Evolutionary conservation across 2,329 filamentous ascomycete genomes (phyloP), one percentile per base, ranked within the genome.

Genomic region (Calonectria crousiana): DNA sequence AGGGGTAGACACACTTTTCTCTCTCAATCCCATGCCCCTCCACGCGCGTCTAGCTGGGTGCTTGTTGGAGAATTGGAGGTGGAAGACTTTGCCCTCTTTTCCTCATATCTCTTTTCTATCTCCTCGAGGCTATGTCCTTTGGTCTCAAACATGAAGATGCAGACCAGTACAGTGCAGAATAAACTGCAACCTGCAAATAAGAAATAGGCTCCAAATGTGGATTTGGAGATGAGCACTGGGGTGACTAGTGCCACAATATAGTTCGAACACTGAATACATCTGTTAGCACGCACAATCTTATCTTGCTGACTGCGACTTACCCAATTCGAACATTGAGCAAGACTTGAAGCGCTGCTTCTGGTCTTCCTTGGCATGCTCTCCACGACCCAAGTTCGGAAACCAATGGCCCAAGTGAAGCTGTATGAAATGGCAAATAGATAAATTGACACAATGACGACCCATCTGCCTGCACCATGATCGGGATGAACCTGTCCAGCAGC

Each of bases 351-450:
- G 18, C 87, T 88, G 2, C 89, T 90, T 2, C 91, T 84, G 0
- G 90, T 92, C 13, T 84, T 83, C 28, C 88, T 84, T 0, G 90
- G 90, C 78, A 91, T 88, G 53, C 90, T 91, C 79, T 92, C 91
- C 0, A 89, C 86, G 0, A 88, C 84, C 75, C 89, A 92, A 0
- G 91, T 88, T 52, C 88, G 87, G 60, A 90, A 84, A 0, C 85
- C 84, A 6, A 92, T 87, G 0, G 86, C 90, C 89, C 90, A 92
- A 0, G 89, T 87, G 2, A 81, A 81, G 23, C 82, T 86, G 69
- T 85, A 90, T 0, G 86, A 80, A 5, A 88, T 83, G 1, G 87
- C 85, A 69, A 89, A 90, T 0, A 89, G 47, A 72, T 89, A 90
- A 51, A 90, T 88, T 28, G 82, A 84, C 0, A 89, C 85, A 5